A percentile compares a stretch with the other conserved stretches of the same genome.
phyloP scores from a whole-genome alignment of 2,329 filamentous ascomycete species.

The Chaetomium sp. region DNA sequence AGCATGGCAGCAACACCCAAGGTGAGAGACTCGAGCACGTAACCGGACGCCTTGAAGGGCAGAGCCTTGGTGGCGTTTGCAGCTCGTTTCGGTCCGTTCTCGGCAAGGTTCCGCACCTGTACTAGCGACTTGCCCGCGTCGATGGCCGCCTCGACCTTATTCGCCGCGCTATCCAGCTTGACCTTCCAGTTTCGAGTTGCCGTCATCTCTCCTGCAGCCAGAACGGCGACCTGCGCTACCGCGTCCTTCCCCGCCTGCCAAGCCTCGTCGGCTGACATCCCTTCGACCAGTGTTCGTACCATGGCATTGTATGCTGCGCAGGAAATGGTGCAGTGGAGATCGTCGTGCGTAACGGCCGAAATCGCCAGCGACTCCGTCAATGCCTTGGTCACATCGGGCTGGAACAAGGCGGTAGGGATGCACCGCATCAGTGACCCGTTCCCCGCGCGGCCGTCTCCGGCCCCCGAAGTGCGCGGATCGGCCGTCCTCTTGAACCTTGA shows the following conservation, averaged over 20 bases:
- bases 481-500: constrained; percentile 34
- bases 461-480: constrained; percentile 42
- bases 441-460: constrained; percentile 45
- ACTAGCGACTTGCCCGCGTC: constrained; percentile 36
- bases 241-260: constrained; percentile 35
- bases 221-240: constrained; percentile 7
- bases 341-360: constrained; percentile 39
- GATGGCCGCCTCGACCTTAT: constrained; percentile 37
- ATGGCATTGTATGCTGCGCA: constrained; percentile 48
- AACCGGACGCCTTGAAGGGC: constrained; percentile 42
- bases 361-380: constrained; percentile 42
- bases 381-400: constrained; percentile 34
- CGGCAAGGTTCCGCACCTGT: constrained; percentile 37
- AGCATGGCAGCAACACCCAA: constrained; percentile 48
- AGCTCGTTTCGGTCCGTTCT: constrained; percentile 39
- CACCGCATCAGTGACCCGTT: constrained; percentile 54
- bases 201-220: not conserved
- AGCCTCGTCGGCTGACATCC: constrained; percentile 35
- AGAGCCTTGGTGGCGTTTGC: constrained; percentile 38
- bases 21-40: constrained; percentile 48
- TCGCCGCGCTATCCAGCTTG: constrained; percentile 15
- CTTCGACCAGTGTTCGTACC: constrained; percentile 40
- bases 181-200: not conserved
- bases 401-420: constrained; percentile 49
- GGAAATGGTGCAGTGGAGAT: constrained; percentile 28